Conservation (phyloP, 495 filamentous ascomycete species). For the Penicillium riverlandense region DNA sequence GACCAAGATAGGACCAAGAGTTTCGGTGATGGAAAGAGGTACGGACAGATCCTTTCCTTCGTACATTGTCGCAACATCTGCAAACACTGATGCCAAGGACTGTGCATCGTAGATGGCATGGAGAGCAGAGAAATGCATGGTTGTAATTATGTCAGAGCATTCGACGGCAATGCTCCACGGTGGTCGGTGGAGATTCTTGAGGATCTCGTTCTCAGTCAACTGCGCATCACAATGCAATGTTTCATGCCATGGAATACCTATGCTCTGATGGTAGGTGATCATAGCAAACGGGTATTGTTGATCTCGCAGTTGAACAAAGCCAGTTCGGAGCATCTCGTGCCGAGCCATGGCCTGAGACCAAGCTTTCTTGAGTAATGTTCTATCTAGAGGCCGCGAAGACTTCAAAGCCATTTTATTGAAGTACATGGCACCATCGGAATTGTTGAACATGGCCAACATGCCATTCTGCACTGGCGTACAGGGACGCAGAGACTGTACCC, state of each 20-base stretch:
- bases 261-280: slow-evolving; percentile 42
- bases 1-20: slow-evolving; percentile 46
- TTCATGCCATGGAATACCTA: slow-evolving; percentile 39
- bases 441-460: slow-evolving; percentile 69
- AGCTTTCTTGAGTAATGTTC: slow-evolving; percentile 45
- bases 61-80: slow-evolving; percentile 42
- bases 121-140: slow-evolving; percentile 49
- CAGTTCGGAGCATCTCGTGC: slow-evolving; percentile 65
- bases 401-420: slow-evolving; percentile 72
- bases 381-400: slow-evolving; percentile 41
- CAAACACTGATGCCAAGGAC: slow-evolving; percentile 53
- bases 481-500: slow-evolving; percentile 25
- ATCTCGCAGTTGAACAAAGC: slow-evolving; percentile 49
- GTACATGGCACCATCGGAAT: slow-evolving; percentile 59
- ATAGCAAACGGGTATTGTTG: slow-evolving; percentile 55
- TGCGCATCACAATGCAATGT: slow-evolving; percentile 8
- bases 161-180: slow-evolving; percentile 40
- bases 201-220: slow-evolving; percentile 9
- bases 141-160: slow-evolving; percentile 4
- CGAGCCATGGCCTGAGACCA: slow-evolving; percentile 48
- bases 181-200: slow-evolving; percentile 35
- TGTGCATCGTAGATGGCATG: slow-evolving; percentile 78
- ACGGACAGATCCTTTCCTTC: slow-evolving; percentile 11
- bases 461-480: slow-evolving; percentile 70
- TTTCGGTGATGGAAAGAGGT: slow-evolving; percentile 23